Evolutionary conservation across 2,329 filamentous ascomycete species (phyloP).

Genomic region (Botryotinia calthae): DNA sequence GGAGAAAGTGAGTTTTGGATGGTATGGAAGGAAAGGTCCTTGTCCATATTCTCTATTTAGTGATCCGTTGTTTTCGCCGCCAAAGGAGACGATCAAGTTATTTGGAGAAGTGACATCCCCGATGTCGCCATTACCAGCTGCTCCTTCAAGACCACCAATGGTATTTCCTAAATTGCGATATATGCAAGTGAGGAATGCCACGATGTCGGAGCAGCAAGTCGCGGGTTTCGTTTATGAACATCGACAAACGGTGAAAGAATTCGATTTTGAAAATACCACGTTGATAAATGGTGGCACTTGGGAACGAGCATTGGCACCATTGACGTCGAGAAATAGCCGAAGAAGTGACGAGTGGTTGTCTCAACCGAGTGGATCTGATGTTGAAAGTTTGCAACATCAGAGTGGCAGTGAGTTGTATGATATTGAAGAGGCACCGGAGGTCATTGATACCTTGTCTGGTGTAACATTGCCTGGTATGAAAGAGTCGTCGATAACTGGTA

Average conservation of each 20-base stretch:
- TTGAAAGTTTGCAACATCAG: constrained; percentile 28
- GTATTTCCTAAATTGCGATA: constrained; percentile 65
- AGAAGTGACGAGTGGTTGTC: constrained; percentile 41
- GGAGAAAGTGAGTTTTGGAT: constrained; percentile 72
- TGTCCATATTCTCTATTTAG: constrained; percentile 65
- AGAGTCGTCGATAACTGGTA: constrained; percentile 40
- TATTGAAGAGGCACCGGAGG: constrained; percentile 28
- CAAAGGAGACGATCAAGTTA: constrained; percentile 54
- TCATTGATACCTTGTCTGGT: constrained; percentile 28
- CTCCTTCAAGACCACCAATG: constrained; percentile 54
- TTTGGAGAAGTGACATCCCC: constrained; percentile 63
- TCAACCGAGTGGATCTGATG: constrained; percentile 40
- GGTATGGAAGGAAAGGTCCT: constrained; percentile 70
- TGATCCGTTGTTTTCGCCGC: constrained; percentile 65
- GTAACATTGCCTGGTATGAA: constrained; percentile 23
- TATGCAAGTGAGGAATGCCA: constrained; percentile 69
- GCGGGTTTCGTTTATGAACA: constrained; percentile 66
- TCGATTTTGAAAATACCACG: constrained; percentile 75
- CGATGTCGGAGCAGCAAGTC: constrained; percentile 70
- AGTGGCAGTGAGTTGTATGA: constrained; percentile 32
- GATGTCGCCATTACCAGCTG: constrained; percentile 60
- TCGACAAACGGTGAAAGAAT: constrained; percentile 66
- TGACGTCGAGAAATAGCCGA: constrained; percentile 47
- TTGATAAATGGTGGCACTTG: constrained; percentile 68
- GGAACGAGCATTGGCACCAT: constrained; percentile 76